Percentiles rank a stretch among this genome's conserved stretches.
Evolutionary conservation across 148 eudicot genomes (phyloP).

Genomic region (Silene latifolia): DNA sequence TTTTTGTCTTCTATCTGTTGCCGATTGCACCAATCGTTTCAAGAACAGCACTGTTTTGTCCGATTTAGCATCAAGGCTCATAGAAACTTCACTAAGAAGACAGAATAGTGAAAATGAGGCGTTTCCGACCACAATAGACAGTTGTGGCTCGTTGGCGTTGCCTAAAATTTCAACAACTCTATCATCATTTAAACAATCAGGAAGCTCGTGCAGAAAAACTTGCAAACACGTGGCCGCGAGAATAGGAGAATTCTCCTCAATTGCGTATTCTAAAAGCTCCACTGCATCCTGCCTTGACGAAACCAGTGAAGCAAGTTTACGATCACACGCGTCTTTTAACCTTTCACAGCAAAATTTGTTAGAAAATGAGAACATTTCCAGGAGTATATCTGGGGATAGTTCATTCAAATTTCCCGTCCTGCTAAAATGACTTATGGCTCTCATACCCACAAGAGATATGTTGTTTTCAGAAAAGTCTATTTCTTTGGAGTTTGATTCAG

Average conservation of each 20-base stretch:
- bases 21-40: slow-evolving; percentile 62
- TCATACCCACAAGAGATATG: slow-evolving; percentile 73
- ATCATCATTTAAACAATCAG: slow-evolving; percentile 53
- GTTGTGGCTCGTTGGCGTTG: slow-evolving; percentile 49
- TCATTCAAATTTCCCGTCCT: slow-evolving; percentile 42
- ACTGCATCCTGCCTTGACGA: slow-evolving; percentile 61
- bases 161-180: slow-evolving; percentile 59
- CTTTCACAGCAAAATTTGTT: slow-evolving; percentile 86
- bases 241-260: slow-evolving; percentile 71
- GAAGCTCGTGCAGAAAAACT: slow-evolving; percentile 77
- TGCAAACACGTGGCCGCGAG: slow-evolving; percentile 93
- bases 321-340: slow-evolving; percentile 84
- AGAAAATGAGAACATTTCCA: slow-evolving; percentile 69
- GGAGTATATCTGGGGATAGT: slow-evolving; percentile 48
- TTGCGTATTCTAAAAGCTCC: slow-evolving; percentile 68
- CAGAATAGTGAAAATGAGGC: slow-evolving; percentile 72
- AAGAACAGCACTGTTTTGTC: slow-evolving; percentile 54
- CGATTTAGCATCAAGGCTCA: slow-evolving; percentile 61
- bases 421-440: slow-evolving; percentile 63
- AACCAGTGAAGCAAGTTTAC: slow-evolving; percentile 65
- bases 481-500: slow-evolving; percentile 64
- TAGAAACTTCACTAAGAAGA: slow-evolving; percentile 75
- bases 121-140: slow-evolving; percentile 54
- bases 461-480: slow-evolving; percentile 73
- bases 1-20: slow-evolving; percentile 56